Evolutionary conservation across 2,329 filamentous ascomycete genomes (phyloP).

Genomic region (Camillea tinctor): DNA sequence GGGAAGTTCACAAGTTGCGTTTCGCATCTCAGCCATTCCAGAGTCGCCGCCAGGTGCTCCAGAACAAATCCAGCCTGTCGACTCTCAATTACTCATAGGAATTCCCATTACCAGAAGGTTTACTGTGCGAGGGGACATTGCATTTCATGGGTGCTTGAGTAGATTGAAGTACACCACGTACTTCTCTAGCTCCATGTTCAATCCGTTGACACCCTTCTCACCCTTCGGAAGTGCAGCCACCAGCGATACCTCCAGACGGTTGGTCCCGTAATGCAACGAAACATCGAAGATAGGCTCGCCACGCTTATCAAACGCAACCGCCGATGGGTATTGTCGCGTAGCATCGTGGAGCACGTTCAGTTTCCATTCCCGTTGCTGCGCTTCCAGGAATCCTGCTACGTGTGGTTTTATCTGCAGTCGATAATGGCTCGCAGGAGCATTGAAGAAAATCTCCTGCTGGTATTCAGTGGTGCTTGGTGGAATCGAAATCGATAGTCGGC

Average conservation of each 20-base stretch:
- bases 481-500: slow-evolving; percentile 62
- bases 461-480: slow-evolving; percentile 63
- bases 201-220: slow-evolving; percentile 54
- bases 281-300: slow-evolving; percentile 73
- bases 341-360: slow-evolving; percentile 72
- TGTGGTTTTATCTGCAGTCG: slow-evolving; percentile 70
- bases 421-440: slow-evolving; percentile 64
- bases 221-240: slow-evolving; percentile 67
- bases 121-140: neutral
- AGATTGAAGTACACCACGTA: slow-evolving; percentile 75
- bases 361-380: slow-evolving; percentile 66
- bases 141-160: slow-evolving; percentile 24
- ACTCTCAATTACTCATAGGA: neutral
- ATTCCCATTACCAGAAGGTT: neutral
- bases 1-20: neutral
- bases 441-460: slow-evolving; percentile 71
- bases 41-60: too few species aligned
- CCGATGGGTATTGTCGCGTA: slow-evolving; percentile 52
- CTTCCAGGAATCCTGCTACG: slow-evolving; percentile 61
- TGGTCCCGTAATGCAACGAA: slow-evolving; percentile 68
- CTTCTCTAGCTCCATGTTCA: slow-evolving; percentile 74
- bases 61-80: neutral
- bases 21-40: neutral
- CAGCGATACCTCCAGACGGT: slow-evolving; percentile 75
- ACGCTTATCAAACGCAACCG: slow-evolving; percentile 52